Conservation (phyloP, 2,329 filamentous ascomycete genomes). For the Neofusicoccum cordaticola region DNA sequence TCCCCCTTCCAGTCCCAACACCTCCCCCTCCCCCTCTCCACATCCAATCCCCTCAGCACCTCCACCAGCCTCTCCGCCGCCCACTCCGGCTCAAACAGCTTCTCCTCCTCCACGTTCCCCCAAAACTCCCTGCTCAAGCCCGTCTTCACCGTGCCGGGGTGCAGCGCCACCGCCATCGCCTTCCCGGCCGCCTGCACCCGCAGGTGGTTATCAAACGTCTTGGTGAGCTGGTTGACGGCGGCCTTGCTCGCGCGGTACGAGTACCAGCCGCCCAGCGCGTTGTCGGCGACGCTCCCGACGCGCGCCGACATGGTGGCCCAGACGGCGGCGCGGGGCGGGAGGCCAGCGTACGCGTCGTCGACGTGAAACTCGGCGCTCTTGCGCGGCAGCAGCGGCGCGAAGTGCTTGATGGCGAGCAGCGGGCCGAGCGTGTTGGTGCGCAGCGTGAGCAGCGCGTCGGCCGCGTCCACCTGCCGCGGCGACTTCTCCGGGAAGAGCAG, state of each 20-base stretch:
- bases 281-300: constrained; percentile 72
- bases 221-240: constrained; percentile 67
- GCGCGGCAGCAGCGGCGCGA: constrained; percentile 65
- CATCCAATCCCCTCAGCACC: constrained; percentile 54
- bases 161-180: constrained; percentile 67
- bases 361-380: constrained; percentile 42
- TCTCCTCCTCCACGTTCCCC: constrained; percentile 58
- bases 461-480: constrained; percentile 61
- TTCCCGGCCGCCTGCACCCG: constrained; percentile 55
- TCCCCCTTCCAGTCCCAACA: constrained; percentile 42
- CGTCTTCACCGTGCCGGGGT: constrained; percentile 79
- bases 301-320: constrained; percentile 77
- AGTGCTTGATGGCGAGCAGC: constrained; percentile 74
- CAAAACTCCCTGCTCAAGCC: constrained; percentile 71
- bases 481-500: constrained; percentile 72
- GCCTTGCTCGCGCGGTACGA: constrained; percentile 75
- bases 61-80: constrained; percentile 63
- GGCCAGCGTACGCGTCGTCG: constrained; percentile 24
- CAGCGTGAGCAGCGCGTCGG: constrained; percentile 65
- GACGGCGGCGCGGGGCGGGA: constrained; percentile 53
- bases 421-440: constrained; percentile 71
- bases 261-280: constrained; percentile 76
- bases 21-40: constrained; percentile 51
- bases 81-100: constrained; percentile 65
- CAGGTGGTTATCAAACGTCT: constrained; percentile 69